Conservation (phyloP, 768 basidiomycete genomes). For the Heimioporus sp. region DNA sequence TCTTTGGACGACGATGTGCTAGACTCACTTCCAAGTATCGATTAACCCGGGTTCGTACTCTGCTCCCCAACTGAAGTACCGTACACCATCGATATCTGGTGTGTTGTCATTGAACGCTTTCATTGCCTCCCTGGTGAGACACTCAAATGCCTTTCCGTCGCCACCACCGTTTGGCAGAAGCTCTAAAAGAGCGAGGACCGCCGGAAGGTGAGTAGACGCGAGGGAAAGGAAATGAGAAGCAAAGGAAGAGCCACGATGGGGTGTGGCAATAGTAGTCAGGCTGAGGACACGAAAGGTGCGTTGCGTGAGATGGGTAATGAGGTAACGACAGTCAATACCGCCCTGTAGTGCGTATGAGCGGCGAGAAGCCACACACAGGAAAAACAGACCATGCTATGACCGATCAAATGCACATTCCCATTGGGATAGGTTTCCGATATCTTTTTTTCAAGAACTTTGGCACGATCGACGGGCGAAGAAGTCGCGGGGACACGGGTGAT, state of each 20-base stretch:
- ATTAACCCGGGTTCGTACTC: constrained; percentile 84
- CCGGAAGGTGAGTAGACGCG: constrained; percentile 65
- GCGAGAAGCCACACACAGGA: not conserved
- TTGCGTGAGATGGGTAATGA: constrained; percentile 78
- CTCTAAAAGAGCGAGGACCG: constrained; percentile 72
- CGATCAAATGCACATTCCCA: constrained; percentile 81
- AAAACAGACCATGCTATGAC: constrained; percentile 69
- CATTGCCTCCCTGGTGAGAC: constrained; percentile 84
- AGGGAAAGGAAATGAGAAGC: constrained; percentile 86
- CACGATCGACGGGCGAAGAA: constrained; percentile 83
- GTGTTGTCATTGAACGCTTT: constrained; percentile 83
- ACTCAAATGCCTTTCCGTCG: constrained; percentile 92
- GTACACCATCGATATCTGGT: constrained; percentile 72
- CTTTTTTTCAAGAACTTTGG: constrained; percentile 81
- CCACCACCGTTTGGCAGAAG: constrained; percentile 90
- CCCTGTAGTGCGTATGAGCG: constrained; percentile 48
- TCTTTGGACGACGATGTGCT: not conserved
- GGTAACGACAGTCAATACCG: constrained; percentile 88
- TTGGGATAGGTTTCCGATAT: constrained; percentile 82
- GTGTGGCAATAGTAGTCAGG: constrained; percentile 92
- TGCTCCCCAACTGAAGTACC: constrained; percentile 97
- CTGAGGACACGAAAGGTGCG: constrained; percentile 80
- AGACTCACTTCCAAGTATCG: constrained; percentile 75
- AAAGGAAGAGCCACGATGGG: constrained; percentile 91
- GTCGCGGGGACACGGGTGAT: constrained; percentile 95